Conservation (phyloP, 306 rosid species). For the Benincasa hispida region DNA sequence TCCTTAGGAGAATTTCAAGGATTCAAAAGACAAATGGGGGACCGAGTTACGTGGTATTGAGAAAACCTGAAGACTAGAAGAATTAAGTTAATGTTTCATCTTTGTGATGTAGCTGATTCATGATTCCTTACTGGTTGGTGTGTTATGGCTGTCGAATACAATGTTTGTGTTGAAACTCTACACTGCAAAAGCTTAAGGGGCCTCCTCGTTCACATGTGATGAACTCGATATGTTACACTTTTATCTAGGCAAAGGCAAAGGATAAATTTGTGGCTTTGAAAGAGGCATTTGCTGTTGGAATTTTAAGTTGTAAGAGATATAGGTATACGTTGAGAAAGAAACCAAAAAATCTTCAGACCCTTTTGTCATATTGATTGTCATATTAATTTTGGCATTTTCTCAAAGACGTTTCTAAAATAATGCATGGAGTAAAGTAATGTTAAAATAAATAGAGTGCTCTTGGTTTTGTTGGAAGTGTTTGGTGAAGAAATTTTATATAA, state of each 20-base stretch:
- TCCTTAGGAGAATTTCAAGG: conserved; percentile 75
- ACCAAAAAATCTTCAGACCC: neutral
- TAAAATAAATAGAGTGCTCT: neutral
- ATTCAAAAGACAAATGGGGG: conserved; percentile 74
- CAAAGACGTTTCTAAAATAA: neutral
- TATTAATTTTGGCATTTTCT: neutral
- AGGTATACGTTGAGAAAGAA: neutral
- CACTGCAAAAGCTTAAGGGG: neutral
- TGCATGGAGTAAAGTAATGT: neutral
- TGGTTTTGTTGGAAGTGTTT: neutral
- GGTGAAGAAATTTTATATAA: neutral
- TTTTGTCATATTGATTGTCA: neutral
- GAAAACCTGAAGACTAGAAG: conserved; percentile 16
- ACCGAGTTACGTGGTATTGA: conserved; percentile 59
- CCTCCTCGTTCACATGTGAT: neutral
- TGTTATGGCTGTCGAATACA: neutral
- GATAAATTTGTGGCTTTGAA: neutral
- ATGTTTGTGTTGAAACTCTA: neutral
- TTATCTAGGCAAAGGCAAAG: neutral
- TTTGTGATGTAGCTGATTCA: neutral
- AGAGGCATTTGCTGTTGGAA: neutral
- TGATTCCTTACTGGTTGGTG: neutral
- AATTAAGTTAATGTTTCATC: neutral
- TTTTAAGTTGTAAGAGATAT: neutral
- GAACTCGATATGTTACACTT: neutral